Conservation (phyloP, 768 basidiomycete genomes). For the Tricholoma matsutake region DNA sequence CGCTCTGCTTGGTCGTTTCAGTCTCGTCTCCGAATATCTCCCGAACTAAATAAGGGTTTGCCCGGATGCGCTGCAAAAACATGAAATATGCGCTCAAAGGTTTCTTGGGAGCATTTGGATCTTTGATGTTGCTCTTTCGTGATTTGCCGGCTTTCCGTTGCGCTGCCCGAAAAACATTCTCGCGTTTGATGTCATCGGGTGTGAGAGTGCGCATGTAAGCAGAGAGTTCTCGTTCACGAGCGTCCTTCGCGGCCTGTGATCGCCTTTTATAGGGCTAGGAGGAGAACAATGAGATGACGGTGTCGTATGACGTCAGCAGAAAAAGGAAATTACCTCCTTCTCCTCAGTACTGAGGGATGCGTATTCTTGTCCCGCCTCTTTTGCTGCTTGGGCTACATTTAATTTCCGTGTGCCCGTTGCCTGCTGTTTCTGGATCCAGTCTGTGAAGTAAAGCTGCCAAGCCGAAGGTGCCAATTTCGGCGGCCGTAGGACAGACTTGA, state of each 20-base stretch:
- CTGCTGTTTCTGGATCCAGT: slow-evolving; percentile 89
- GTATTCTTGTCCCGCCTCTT: slow-evolving; percentile 91
- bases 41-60: slow-evolving; percentile 67
- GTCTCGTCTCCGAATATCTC: slow-evolving; percentile 88
- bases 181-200: slow-evolving; percentile 91
- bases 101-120: slow-evolving; percentile 96
- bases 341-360: slow-evolving; percentile 72
- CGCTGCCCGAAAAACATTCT: slow-evolving; percentile 87
- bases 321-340: slow-evolving; percentile 64
- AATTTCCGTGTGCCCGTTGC: slow-evolving; percentile 78
- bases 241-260: slow-evolving; percentile 82
- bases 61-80: slow-evolving; percentile 89
- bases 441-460: slow-evolving; percentile 96
- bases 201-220: slow-evolving; percentile 87
- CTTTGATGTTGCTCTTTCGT: slow-evolving; percentile 91
- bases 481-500: slow-evolving; percentile 78
- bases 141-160: slow-evolving; percentile 93
- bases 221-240: slow-evolving; percentile 75
- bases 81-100: slow-evolving; percentile 93
- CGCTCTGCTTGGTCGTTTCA: slow-evolving; percentile 94
- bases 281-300: slow-evolving; percentile 17
- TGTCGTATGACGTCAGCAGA: slow-evolving; percentile 30
- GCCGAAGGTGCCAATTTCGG: slow-evolving; percentile 92
- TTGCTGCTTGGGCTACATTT: slow-evolving; percentile 93
- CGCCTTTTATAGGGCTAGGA: slow-evolving; percentile 79